Conservation (phyloP, 2,329 filamentous ascomycete genomes). For the Polytolypa hystricis region DNA sequence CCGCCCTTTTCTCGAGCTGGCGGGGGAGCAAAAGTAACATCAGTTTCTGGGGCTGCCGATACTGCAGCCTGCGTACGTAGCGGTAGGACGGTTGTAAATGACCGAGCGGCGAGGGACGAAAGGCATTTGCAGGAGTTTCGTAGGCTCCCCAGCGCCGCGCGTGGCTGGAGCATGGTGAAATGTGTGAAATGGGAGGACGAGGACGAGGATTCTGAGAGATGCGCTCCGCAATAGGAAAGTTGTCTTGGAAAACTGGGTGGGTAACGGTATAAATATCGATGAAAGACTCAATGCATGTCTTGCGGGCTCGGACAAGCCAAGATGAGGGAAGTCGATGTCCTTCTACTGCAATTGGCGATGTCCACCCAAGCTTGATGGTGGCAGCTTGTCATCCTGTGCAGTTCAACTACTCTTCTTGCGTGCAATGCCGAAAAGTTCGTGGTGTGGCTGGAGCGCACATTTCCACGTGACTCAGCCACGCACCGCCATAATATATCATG, state of each 20-base stretch:
- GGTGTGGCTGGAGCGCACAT: too few relatives aligned
- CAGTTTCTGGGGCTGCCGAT: slow-evolving; percentile 4
- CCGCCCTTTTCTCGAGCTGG: slow-evolving; percentile 31
- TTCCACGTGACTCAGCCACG: too few relatives aligned
- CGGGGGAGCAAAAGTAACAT: slow-evolving; percentile 35
- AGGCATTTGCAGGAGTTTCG: slow-evolving; percentile 39
- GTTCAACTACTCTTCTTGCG: too few relatives aligned
- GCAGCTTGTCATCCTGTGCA: too few relatives aligned
- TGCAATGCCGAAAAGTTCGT: too few relatives aligned
- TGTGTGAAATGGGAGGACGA: too few relatives aligned
- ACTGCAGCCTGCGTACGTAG: slow-evolving; percentile 17
- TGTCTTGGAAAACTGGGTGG: too few relatives aligned
- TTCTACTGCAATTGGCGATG: neutral
- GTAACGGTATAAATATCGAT: too few relatives aligned
- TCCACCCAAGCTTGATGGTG: too few relatives aligned
- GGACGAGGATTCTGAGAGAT: too few relatives aligned
- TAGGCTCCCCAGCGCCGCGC: slow-evolving; percentile 46
- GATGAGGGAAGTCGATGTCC: neutral
- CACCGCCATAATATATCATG: too few relatives aligned
- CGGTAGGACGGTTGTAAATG: slow-evolving; percentile 41
- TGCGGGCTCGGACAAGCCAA: neutral
- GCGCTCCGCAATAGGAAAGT: too few relatives aligned
- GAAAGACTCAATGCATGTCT: slow-evolving; percentile 1
- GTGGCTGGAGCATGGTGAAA: slow-evolving; percentile 55
- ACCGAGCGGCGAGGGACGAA: slow-evolving; percentile 34